Base-by-base conservation (phyloP, 306 rosid species). In the Notholithocarpus densiflorus region DNA sequence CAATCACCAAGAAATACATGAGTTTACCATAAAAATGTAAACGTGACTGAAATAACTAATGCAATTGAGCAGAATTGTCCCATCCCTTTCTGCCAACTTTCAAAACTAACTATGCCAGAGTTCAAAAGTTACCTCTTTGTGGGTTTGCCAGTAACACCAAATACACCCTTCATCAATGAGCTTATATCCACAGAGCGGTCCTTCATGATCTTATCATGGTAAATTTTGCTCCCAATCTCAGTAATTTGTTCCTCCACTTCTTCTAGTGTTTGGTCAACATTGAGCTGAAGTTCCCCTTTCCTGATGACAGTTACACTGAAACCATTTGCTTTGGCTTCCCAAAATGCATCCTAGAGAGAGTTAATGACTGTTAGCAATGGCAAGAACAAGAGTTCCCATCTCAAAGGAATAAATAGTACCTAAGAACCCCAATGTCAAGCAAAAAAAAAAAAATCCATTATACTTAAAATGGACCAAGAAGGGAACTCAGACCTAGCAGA, bases 181-280 rank as follows among this genome's bases (percentile, higher is more conserved):
- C 91, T 90, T 76, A 91, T 85, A 88, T 92, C 98, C 75, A 95
- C 90, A 45, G 97, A 91, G 11, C 88, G 95, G 72, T 89, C 98
- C 86, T 79, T 85, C 90, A 85, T 95, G 32, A 95, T 84, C 89
- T 32, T 83, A 71, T 92, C 98, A 79, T 92, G 98, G 86, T 95
- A 92, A 66, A 95, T 82, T 90, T 95, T 95, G 90, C 98, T 90
- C 68, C 98, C 98, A 65, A 95, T 91, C 82, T 95, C 98, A 19
- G 82, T 48, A 71, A 92, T 87, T 73, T 89, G 88, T 73, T 95
- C 98, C 79, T 95, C 98, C 83, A 88, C 97, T 84, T 92, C 98
- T 86, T 92, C 98, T 55, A 95, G 80, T 52, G 94, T 77, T 85
- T 87, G 92, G 84, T 95, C 98, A 84, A 95, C 93, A 48, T 91